These are phyloP conservation scores for Circinella umbellata DNA, from an alignment of 371 early-diverging fungal species.

Conservation along the genomic window DNA sequence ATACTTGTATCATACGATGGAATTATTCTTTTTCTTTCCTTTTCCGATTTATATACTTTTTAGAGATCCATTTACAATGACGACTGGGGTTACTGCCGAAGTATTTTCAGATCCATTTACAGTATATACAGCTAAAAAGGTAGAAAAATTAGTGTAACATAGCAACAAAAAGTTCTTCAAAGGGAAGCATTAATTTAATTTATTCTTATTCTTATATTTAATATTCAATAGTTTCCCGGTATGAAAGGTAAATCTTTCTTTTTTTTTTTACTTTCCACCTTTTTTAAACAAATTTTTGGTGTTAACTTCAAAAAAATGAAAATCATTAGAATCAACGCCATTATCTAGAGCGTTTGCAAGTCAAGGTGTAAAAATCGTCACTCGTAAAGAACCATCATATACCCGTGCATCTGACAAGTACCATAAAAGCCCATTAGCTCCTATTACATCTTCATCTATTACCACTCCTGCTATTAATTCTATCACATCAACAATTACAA, in stretches of 20 bases:
- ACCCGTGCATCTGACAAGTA: constrained; percentile 20
- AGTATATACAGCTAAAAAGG: constrained; percentile 38
- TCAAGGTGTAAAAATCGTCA: constrained; percentile 71
- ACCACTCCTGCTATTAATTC: neutral
- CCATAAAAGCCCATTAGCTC: constrained; percentile 7
- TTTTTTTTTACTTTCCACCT: neutral
- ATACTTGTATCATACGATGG: too few relatives aligned
- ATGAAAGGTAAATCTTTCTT: constrained; percentile 61
- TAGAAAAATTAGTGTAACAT: constrained; percentile 26
- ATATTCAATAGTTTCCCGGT: constrained; percentile 53
- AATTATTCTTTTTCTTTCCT: too few relatives aligned
- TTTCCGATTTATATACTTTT: too few relatives aligned
- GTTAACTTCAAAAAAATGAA: too few relatives aligned
- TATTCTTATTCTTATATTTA: neutral
- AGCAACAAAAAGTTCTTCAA: neutral
- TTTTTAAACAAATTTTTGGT: too few relatives aligned
- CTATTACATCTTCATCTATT: neutral
- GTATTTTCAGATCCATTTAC: constrained; percentile 57
- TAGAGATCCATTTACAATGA: constrained; percentile 2
- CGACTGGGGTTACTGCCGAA: constrained; percentile 26
- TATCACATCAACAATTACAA: neutral
- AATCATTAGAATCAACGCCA: constrained; percentile 56
- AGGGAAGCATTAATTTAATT: neutral
- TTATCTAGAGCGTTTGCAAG: constrained; percentile 70
- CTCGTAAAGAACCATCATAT: constrained; percentile 52